Evolutionary conservation across 2,329 filamentous ascomycete species (phyloP).

Genomic region (Fusarium sp.): DNA sequence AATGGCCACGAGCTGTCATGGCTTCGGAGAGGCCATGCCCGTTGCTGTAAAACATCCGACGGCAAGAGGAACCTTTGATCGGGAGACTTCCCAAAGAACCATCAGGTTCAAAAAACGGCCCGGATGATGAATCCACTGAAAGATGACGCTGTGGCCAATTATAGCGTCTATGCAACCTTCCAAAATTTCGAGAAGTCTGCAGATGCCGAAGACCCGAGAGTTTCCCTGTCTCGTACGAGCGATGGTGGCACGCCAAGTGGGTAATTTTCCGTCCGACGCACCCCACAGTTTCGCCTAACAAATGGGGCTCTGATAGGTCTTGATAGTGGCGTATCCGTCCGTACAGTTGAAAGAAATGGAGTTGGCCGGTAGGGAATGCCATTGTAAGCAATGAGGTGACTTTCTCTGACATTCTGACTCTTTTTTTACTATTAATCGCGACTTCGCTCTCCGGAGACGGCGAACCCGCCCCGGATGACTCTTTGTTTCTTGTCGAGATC

Average conservation of each 20-base stretch:
- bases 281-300: conserved; percentile 23
- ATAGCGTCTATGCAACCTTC: not conserved
- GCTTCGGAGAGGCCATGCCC: conserved; percentile 17
- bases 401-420: not conserved
- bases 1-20: conserved; percentile 11
- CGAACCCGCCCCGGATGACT: conserved; percentile 13
- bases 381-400: conserved; percentile 1
- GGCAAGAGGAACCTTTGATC: conserved; percentile 38
- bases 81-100: not conserved
- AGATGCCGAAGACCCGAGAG: conserved; percentile 40
- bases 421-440: not conserved
- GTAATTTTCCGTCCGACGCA: conserved; percentile 2
- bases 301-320: conserved; percentile 11
- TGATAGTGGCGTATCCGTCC: conserved; percentile 9
- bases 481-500: not conserved
- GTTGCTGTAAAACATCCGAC: conserved; percentile 38
- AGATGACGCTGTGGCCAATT: conserved; percentile 8
- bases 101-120: conserved; percentile 22
- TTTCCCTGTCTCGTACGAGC: conserved; percentile 39
- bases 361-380: not conserved
- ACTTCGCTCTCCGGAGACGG: conserved; percentile 20
- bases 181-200: conserved; percentile 45
- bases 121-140: conserved; percentile 30
- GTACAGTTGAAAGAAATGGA: not conserved
- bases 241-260: conserved; percentile 27